These are phyloP conservation scores for Ceratobasidium papillatum DNA, from an alignment of 1,284 basidiomycete genomes.

Conservation along the genomic window DNA sequence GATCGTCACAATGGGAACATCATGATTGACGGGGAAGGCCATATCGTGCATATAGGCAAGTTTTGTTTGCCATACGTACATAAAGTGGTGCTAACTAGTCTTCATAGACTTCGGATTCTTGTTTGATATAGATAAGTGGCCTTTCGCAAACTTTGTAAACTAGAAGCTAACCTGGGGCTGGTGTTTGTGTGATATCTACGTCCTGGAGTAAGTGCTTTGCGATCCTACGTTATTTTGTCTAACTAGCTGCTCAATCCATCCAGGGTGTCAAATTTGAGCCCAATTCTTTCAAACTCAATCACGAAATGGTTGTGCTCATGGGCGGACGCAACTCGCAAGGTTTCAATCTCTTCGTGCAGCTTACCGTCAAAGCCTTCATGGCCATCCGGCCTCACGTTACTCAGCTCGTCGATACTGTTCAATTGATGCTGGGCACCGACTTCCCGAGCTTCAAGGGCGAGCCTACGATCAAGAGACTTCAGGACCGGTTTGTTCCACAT, in stretches of 20 bases:
- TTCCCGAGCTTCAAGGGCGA: slow-evolving; percentile 98
- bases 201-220: slow-evolving; percentile 66
- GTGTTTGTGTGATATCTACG: slow-evolving; percentile 53
- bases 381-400: slow-evolving; percentile 91
- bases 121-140: slow-evolving; percentile 94
- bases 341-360: slow-evolving; percentile 91
- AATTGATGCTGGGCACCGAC: slow-evolving; percentile 94
- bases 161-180: not conserved
- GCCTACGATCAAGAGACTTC: slow-evolving; percentile 84
- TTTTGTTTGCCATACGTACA: not conserved
- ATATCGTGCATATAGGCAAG: slow-evolving; percentile 67
- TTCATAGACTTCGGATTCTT: slow-evolving; percentile 94
- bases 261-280: slow-evolving; percentile 98
- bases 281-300: slow-evolving; percentile 95
- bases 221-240: not conserved
- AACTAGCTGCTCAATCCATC: slow-evolving; percentile 4
- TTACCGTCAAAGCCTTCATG: slow-evolving; percentile 96
- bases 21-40: slow-evolving; percentile 92
- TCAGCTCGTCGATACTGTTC: slow-evolving; percentile 87
- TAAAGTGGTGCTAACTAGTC: not conserved
- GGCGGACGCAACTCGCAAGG: slow-evolving; percentile 93
- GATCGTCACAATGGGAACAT: slow-evolving; percentile 99
- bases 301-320: slow-evolving; percentile 98
- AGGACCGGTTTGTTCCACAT: slow-evolving; percentile 86
- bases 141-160: slow-evolving; percentile 1